Evolutionary conservation across 768 basidiomycete species (phyloP).

Genomic region (Boletus rex-veris): DNA sequence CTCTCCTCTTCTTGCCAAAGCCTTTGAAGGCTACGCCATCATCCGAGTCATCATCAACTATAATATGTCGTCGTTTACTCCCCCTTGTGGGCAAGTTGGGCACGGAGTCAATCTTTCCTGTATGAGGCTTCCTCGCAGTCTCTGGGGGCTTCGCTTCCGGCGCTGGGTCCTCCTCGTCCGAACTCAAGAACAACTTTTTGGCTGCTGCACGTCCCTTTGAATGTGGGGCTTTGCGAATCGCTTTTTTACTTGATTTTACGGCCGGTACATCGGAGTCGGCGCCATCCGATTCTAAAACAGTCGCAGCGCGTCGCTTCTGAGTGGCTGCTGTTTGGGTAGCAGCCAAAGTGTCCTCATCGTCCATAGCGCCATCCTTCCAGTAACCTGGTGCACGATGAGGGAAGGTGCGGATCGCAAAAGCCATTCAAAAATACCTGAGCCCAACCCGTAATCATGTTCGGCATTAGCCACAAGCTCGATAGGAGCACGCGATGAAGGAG

Average conservation of each 20-base stretch:
- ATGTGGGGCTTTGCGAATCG: constrained; percentile 22
- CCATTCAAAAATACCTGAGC: constrained; percentile 37
- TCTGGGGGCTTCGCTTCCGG: background rate
- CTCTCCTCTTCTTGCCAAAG: constrained; percentile 39
- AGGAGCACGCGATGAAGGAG: constrained; percentile 27
- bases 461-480: constrained; percentile 52
- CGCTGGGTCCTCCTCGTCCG: constrained; percentile 39
- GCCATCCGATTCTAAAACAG: constrained; percentile 42
- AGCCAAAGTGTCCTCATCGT: constrained; percentile 14
- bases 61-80: constrained; percentile 32
- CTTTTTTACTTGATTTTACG: constrained; percentile 12
- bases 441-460: constrained; percentile 54
- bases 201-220: constrained; percentile 24
- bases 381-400: constrained; percentile 40
- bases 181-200: constrained; percentile 51
- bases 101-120: constrained; percentile 2
- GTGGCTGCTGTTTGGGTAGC: constrained; percentile 18
- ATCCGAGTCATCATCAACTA: constrained; percentile 67
- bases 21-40: constrained; percentile 70
- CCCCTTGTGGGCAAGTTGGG: constrained; percentile 9
- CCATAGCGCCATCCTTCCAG: constrained; percentile 45
- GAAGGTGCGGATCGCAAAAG: constrained; percentile 1
- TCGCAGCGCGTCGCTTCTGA: constrained; percentile 25
- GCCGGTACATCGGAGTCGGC: constrained; percentile 23
- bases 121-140: background rate